A percentile compares a stretch with the other conserved stretches of the same genome.
Conservation (phyloP, 345 rosid species). For the Corchorus capsularis region DNA sequence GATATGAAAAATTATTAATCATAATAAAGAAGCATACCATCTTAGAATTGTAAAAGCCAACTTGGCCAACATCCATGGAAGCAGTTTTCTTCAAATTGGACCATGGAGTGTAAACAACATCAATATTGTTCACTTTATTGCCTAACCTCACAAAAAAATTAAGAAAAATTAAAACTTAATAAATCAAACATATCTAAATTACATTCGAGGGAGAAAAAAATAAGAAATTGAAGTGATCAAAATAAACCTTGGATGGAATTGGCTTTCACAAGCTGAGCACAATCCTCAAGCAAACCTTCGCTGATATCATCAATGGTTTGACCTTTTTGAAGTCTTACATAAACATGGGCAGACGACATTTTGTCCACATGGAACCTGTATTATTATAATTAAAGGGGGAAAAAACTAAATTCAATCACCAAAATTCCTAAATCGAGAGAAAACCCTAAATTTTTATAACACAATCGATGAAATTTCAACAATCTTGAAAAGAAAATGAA, state of each 20-base stretch:
- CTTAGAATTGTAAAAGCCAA: slow-evolving; percentile 87
- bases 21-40: slow-evolving; percentile 51
- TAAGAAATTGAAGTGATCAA: background rate
- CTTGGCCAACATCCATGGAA: slow-evolving; percentile 99
- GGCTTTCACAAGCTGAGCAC: slow-evolving; percentile 98
- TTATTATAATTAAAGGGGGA: background rate
- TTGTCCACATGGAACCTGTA: slow-evolving; percentile 97
- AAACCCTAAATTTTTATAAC: background rate
- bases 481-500: background rate
- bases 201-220: background rate
- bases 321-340: slow-evolving; percentile 82
- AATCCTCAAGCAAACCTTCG: slow-evolving; percentile 89
- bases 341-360: slow-evolving; percentile 99
- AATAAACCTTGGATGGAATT: slow-evolving; percentile 86
- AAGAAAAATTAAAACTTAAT: background rate
- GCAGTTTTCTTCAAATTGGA: slow-evolving; percentile 91
- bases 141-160: slow-evolving; percentile 47
- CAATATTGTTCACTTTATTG: slow-evolving; percentile 89
- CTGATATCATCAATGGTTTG: slow-evolving; percentile 83
- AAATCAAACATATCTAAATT: background rate
- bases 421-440: background rate
- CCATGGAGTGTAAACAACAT: slow-evolving; percentile 99
- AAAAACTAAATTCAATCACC: slow-evolving; percentile 5
- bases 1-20: background rate
- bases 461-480: background rate